Conservation (phyloP, 2,329 filamentous ascomycete species). For the Sporothrix variecibatus region DNA sequence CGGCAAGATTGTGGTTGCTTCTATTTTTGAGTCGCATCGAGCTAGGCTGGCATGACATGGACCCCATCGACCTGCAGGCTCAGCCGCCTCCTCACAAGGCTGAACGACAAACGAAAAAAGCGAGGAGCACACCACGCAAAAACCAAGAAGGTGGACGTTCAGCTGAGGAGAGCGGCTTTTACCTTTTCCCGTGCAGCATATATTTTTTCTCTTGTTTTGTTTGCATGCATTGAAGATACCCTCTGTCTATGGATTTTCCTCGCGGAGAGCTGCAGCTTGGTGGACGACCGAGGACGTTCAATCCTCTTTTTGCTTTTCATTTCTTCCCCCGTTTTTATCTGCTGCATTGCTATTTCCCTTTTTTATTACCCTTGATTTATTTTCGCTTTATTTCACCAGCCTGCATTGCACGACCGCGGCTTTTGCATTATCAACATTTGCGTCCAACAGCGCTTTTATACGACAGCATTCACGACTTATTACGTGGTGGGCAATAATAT, state of each 20-base stretch:
- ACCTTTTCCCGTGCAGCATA: not conserved
- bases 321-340: not conserved
- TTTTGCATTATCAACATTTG: not conserved
- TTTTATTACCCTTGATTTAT: not conserved
- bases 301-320: not conserved
- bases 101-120: not conserved
- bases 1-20: not conserved
- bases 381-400: not conserved
- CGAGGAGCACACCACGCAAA: not conserved
- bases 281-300: not conserved
- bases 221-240: slow-evolving; percentile 15
- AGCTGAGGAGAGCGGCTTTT: not conserved
- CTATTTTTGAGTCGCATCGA: not conserved
- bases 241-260: not conserved
- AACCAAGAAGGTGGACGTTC: not conserved
- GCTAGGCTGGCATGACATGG: not conserved
- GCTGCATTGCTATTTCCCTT: not conserved
- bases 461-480: not conserved
- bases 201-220: not conserved
- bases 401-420: not conserved
- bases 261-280: not conserved
- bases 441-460: not conserved
- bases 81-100: not conserved
- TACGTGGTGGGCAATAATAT: not conserved
- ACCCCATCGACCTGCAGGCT: not conserved